These are phyloP conservation scores for Diophrys appendiculata DNA, from an alignment of 73 alveolate genomes.

Conservation along the genomic window DNA sequence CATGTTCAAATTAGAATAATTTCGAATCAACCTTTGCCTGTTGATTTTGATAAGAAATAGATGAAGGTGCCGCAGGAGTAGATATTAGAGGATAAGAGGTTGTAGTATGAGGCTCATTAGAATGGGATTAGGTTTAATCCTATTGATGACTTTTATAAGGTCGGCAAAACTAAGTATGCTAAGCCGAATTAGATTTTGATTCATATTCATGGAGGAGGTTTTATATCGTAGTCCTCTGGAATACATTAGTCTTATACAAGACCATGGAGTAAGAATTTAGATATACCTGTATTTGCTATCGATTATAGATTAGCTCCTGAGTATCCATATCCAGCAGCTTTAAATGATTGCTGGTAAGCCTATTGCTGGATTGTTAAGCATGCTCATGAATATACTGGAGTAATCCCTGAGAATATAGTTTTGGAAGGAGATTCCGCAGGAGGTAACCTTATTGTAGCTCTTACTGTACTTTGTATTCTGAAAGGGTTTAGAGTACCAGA, in stretches of 20 bases:
- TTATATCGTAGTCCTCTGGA: conserved; percentile 66
- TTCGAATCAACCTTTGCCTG: conserved; percentile 3
- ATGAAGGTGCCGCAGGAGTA: background rate
- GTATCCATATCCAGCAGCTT: conserved; percentile 68
- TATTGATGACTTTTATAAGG: no score
- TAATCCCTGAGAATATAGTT: conserved; percentile 79
- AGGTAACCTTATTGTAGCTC: conserved; percentile 93
- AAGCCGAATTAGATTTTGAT: no score
- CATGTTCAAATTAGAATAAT: conserved; percentile 20
- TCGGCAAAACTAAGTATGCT: no score
- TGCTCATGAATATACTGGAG: conserved; percentile 55
- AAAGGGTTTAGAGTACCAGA: conserved; percentile 86
- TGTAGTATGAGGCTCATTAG: no score
- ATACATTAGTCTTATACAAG: conserved; percentile 63
- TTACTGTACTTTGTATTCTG: conserved; percentile 69
- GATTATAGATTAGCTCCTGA: conserved; percentile 78
- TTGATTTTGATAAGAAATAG: background rate
- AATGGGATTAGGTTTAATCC: no score
- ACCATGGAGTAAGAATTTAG: conserved; percentile 67
- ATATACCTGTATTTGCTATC: conserved; percentile 65
- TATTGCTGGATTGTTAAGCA: conserved; percentile 72
- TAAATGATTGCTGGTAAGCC: conserved; percentile 73
- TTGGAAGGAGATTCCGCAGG: conserved; percentile 99
- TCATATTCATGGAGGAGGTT: conserved; percentile 99
- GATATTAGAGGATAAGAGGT: no score